Evolutionary conservation across 257 asterid species (phyloP), one percentile per base, ranked within the genome.

Genomic region (Cynanchum wilfordii): DNA sequence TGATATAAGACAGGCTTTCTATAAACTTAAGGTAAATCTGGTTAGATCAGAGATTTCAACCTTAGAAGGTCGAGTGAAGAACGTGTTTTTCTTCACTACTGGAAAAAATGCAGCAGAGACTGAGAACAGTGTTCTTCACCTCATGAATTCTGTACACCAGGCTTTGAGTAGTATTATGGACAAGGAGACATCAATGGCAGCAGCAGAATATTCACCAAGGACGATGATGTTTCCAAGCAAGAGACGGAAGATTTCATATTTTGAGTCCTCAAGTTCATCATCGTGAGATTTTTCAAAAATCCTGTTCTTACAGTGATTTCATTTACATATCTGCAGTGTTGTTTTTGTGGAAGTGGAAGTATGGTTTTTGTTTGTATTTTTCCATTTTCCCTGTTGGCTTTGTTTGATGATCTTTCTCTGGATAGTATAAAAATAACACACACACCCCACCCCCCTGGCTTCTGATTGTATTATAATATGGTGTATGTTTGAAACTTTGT

Each of bases 1-100:
- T 33, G 89, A 87, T 42, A 24, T 91, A 56, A 81, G 83, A 66
- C 73, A 77, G 73, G 80, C 83, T 17, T 71, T 90, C 27, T 77
- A 57, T 16, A 77, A 75, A 29, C 88, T 89, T 57, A 75, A 75
- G 0, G 73, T 86, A 27, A 81, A 74, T 27, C 45, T 93, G 66
- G 50, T 84, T 52, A 86, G 87, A 77, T 79, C 89, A 0, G 92
- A 89, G 82, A 84, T 93, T 69, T 93, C 94, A 19, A 90, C 91
- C 0, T 77, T 90, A 80, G 89, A 87, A 73, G 79, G 84, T 57
- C 90, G 97, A 7, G 74, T 89, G 68, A 90, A 87, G 86, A 79
- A 69, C 24, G 89, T 79, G 8, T 82, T 90, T 78, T 63, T 88
- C 52, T 68, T 89, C 54, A 68, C 88, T 3, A 33, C 79, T 0